Evolutionary conservation across 768 basidiomycete genomes (phyloP), one percentile per base, ranked within the genome.

Genomic region (Phanerochaete sordida): DNA sequence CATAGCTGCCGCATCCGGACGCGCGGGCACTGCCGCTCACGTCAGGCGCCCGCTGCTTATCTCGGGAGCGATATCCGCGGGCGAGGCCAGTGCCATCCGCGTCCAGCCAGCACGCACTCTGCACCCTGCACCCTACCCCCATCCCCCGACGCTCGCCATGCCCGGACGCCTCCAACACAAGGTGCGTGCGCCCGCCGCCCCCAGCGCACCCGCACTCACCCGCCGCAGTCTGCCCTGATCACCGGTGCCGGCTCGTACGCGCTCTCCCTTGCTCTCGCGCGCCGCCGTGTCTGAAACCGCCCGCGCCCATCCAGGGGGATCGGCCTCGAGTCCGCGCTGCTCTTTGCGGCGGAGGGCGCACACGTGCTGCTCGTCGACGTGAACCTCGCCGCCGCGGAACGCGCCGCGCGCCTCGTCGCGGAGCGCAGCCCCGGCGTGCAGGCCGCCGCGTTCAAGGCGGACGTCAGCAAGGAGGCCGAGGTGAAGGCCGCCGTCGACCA

Each of bases 311-410:
- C 45, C 73, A 98, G 95, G 58, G 97, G 97, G 0, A 97, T 99
- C 72, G 97, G 97, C 27, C 83, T 98, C 50, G 95, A 99, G 76
- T 90, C 95, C 0, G 87, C 94, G n/a, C 80, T 98, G 61, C 82
- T 98, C 48, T 99, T 99, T 72, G 96, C 96, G 1, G 82, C 84
- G 62, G 97, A 99, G 73, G 95, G 96, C 26, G 94, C 94, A n/a
- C 84, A 88, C 67, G 86, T 98, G 61, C 71, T 98, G 46, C 83
- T 95, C 46, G 90, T 87, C 33, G 97, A 99, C 72, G 85, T 98
- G 72, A 97, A 95, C 73, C 64, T 86, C 24, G 75, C 80, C 23
- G 89, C 86, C 26, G 94, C 85, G 3, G 77, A 93, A 71, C 87
- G 81, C 55, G 87, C 81, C 2, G 86, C 81, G 19, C 79, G 77